These are phyloP conservation scores for Mollisiaceae sp. DNA, from an alignment of 2,329 filamentous ascomycete genomes.

Conservation along the genomic window DNA sequence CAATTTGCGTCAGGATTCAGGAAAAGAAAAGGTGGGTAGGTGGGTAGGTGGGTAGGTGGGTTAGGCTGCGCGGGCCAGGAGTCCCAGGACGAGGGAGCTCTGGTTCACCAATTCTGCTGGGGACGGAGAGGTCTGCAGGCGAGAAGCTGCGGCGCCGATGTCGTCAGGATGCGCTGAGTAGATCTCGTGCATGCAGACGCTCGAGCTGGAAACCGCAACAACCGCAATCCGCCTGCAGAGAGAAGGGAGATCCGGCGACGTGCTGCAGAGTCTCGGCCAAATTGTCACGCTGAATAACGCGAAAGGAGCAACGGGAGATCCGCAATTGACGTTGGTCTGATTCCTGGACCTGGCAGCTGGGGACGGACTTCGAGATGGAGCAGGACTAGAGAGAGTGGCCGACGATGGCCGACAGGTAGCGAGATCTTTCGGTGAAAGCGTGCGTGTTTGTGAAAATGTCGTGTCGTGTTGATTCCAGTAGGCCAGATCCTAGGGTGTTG, in stretches of 20 bases:
- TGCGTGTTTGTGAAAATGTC: background rate
- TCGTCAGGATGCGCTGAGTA: slow-evolving; percentile 18
- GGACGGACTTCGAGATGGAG: slow-evolving; percentile 7
- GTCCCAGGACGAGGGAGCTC: too few species aligned
- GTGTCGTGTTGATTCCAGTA: background rate
- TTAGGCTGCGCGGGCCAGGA: background rate
- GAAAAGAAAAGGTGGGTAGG: slow-evolving; percentile 8
- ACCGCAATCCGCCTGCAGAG: slow-evolving; percentile 4
- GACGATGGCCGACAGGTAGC: background rate
- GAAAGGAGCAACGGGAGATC: slow-evolving; percentile 11
- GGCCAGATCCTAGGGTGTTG: slow-evolving; percentile 9
- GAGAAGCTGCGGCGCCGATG: slow-evolving; percentile 22
- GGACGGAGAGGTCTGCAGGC: background rate
- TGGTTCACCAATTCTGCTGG: background rate
- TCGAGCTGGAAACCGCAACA: slow-evolving; percentile 7
- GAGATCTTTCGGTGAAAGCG: slow-evolving; percentile 1
- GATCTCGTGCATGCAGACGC: slow-evolving; percentile 12
- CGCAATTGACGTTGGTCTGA: slow-evolving; percentile 21
- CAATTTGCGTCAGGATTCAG: slow-evolving; percentile 1
- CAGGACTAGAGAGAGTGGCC: background rate
- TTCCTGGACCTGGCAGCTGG: background rate
- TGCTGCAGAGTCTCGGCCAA: slow-evolving; percentile 29
- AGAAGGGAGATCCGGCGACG: slow-evolving; percentile 10
- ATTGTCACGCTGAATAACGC: slow-evolving; percentile 16
- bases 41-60: too few species aligned